These are phyloP conservation scores for Heterobasidion parviporum DNA, from an alignment of 1,284 basidiomycete species.

Conservation along the genomic window DNA sequence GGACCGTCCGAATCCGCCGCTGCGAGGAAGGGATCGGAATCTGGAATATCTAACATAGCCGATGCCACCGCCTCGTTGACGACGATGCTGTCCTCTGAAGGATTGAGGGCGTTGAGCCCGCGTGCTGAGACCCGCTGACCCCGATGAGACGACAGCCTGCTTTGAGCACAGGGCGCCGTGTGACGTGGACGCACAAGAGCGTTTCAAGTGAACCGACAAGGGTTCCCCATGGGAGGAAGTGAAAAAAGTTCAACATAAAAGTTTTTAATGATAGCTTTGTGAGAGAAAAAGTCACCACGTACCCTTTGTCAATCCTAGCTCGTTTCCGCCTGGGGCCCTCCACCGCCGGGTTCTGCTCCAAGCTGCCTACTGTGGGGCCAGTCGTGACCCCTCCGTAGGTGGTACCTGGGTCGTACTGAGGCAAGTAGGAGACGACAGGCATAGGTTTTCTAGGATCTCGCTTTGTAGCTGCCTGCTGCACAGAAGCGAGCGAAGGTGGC, in stretches of 20 bases:
- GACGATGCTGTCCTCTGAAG: slow-evolving; percentile 28
- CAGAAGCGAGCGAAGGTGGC: slow-evolving; percentile 60
- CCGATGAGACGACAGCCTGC: slow-evolving; percentile 49
- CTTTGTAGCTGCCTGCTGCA: slow-evolving; percentile 57
- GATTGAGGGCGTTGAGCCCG: slow-evolving; percentile 40
- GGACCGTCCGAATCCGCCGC: slow-evolving; percentile 9
- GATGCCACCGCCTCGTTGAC: slow-evolving; percentile 24
- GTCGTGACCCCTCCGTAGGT: slow-evolving; percentile 65
- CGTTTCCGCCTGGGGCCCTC: slow-evolving; percentile 66
- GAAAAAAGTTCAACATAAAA: slow-evolving; percentile 1
- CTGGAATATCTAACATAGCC: slow-evolving; percentile 28
- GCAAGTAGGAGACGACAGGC: slow-evolving; percentile 63
- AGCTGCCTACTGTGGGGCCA: slow-evolving; percentile 37
- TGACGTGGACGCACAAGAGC: slow-evolving; percentile 12
- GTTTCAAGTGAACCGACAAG: slow-evolving; percentile 10
- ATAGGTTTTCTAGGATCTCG: slow-evolving; percentile 69
- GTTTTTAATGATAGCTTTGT: background rate
- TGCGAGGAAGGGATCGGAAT: slow-evolving; percentile 27
- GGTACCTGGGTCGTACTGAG: slow-evolving; percentile 72
- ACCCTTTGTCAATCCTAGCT: slow-evolving; percentile 64
- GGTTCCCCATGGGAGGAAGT: slow-evolving; percentile 3
- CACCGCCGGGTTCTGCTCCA: slow-evolving; percentile 46
- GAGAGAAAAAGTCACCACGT: slow-evolving; percentile 20
- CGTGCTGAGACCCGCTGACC: slow-evolving; percentile 71
- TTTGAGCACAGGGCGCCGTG: slow-evolving; percentile 8